A percentile compares a stretch with the other conserved stretches of the same genome.
phyloP scores from a whole-genome alignment of 2,329 filamentous ascomycete species.

The Epichloe baconii region DNA sequence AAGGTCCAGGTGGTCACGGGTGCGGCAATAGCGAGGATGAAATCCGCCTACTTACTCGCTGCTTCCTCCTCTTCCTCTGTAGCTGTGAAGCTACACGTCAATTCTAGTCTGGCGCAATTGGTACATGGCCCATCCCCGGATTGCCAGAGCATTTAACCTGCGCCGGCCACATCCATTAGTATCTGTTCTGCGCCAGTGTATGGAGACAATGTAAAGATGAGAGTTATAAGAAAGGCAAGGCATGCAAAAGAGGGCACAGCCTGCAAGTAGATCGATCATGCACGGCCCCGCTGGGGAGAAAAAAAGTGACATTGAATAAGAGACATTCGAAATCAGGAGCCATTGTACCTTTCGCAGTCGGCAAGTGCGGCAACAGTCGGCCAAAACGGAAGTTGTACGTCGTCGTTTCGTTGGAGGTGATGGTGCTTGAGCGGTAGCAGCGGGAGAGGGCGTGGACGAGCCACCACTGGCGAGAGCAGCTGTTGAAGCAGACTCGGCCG shows the following conservation, averaged over 20 bases:
- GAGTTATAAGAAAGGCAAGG: too few species aligned
- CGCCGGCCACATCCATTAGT: neutral
- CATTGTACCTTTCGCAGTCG: conserved; percentile 24
- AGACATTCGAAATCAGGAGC: neutral
- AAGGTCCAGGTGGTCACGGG: neutral
- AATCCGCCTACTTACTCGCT: conserved; percentile 9
- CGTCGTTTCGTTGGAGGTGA: conserved; percentile 19
- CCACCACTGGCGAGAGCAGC: neutral
- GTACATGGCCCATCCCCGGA: conserved; percentile 21
- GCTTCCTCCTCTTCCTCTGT: conserved; percentile 10
- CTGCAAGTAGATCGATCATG: too few species aligned
- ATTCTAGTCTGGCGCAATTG: conserved; percentile 24
- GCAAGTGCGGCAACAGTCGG: conserved; percentile 25
- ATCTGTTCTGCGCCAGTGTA: neutral
- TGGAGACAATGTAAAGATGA: too few species aligned
- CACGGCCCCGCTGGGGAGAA: neutral
- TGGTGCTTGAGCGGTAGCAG: conserved; percentile 8
- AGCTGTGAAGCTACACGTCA: conserved; percentile 22
- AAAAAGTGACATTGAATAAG: neutral
- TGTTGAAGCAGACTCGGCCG: neutral
- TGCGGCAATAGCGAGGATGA: neutral
- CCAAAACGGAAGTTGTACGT: conserved; percentile 14
- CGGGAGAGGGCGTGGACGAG: neutral
- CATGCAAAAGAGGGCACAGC: too few species aligned
- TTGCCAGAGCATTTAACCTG: conserved; percentile 31